Base-by-base conservation (phyloP, 2,329 filamentous ascomycete genomes). In the Periconia digitata region DNA sequence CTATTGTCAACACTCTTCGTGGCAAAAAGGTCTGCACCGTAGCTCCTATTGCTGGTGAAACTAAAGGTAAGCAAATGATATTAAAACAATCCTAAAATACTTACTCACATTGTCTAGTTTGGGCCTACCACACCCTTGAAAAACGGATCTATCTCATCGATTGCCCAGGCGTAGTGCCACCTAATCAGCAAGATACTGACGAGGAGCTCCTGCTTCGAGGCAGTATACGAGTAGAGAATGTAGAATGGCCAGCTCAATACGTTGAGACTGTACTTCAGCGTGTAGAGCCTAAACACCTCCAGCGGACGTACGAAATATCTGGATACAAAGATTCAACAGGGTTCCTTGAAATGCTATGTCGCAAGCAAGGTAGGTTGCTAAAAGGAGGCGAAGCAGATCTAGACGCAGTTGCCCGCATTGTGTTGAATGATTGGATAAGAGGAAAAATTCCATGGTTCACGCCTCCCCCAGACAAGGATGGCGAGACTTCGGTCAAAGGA, bases 361-460 rank as follows among this genome's bases (percentile, higher is more conserved):
- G 92, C 48, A 97, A 96, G 71, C 85, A 85, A 49, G 94, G 94
- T 15, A 82, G 92, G 59, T 75, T 99, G 17, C 76, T 97, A 15
- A 91, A 90, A 68, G 92, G 90, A 49, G 94, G 92, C n/a, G 94
- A 97, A 70, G 88, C 92, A 3, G 94, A 99, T 70, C 76, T 96
- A 46, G 92, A 97, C 62, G 91, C 92, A 62, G 91, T 96, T 40
- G 94, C 94, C 1, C 96, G 96, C 73, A 96, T 96, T 85, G 88
- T 99, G 1, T 76, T 99, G 50, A 97, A 96, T 63, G 94, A 99
- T 67, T 99, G 97, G 69, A 83, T 97, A 65, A 79, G 94, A 55
- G 94, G 94, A 47, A 96, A 92, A 74, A 89, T 97, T 21, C 94
- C 94, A 1, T 99, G 95, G 94, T 99, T 91, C 66, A 94, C 89